A percentile compares a stretch with the other conserved stretches of the same genome.
phyloP scores from a whole-genome alignment of 306 rosid species.

The Arachis hypogaea region DNA sequence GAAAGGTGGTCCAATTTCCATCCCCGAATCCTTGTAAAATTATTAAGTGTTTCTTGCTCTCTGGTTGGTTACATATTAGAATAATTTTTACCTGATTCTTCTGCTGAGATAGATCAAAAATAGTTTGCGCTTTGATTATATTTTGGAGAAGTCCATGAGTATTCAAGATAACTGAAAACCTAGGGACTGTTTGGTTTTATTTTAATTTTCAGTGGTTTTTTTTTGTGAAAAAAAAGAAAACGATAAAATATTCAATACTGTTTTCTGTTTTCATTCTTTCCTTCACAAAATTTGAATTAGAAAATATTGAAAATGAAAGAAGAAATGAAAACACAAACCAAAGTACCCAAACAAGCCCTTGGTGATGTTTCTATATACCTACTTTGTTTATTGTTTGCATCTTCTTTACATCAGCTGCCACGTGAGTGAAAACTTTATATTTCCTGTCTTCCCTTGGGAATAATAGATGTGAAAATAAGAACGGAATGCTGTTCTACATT shows the following conservation, averaged over 20 bases:
- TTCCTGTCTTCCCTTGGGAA: background rate
- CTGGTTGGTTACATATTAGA: background rate
- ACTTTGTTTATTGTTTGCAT: conserved; percentile 20
- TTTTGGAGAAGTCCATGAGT: background rate
- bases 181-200: too few relatives aligned
- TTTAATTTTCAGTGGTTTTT: too few relatives aligned
- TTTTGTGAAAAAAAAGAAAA: too few relatives aligned
- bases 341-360: background rate
- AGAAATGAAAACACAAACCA: too few relatives aligned
- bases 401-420: conserved; percentile 30
- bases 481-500: background rate
- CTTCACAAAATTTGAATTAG: background rate
- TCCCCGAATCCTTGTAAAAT: conserved; percentile 23
- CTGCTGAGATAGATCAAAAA: background rate
- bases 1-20: conserved; percentile 53
- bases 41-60: conserved; percentile 9
- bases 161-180: conserved; percentile 1
- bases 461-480: conserved; percentile 8
- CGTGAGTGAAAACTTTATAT: conserved; percentile 6
- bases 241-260: too few relatives aligned
- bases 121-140: conserved; percentile 19
- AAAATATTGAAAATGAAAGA: too few relatives aligned
- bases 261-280: too few relatives aligned
- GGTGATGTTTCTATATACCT: conserved; percentile 1
- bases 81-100: conserved; percentile 9